phyloP scores from a whole-genome alignment of 176 grass and related monocot genomes.

The Chrysopogon serrulatus region DNA sequence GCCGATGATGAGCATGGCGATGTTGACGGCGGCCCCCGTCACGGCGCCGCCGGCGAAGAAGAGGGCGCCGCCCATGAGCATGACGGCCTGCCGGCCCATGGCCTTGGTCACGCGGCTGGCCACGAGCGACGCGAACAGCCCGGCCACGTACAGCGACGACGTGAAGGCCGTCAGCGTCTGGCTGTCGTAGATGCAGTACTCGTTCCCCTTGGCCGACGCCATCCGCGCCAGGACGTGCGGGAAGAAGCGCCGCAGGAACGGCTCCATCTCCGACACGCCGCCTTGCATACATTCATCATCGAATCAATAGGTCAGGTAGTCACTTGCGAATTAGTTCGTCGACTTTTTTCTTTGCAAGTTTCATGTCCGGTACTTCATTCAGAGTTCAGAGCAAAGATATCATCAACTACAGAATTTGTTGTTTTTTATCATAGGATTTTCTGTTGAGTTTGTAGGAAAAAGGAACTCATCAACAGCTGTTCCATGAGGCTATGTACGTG shows the following conservation, averaged over 20 bases:
- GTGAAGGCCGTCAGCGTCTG: constrained; percentile 76
- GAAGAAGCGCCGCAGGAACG: constrained; percentile 66
- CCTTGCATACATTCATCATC: not conserved
- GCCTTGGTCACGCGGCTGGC: constrained; percentile 59
- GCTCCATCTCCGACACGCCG: constrained; percentile 64
- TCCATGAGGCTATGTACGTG: not conserved
- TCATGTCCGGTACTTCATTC: too few relatives aligned
- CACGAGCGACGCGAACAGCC: constrained; percentile 48
- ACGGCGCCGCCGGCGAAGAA: constrained; percentile 65
- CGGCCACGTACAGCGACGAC: constrained; percentile 77
- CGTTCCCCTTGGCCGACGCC: constrained; percentile 31
- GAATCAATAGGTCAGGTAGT: not conserved
- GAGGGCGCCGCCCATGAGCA: constrained; percentile 65
- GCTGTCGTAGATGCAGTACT: constrained; percentile 78
- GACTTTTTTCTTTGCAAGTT: too few relatives aligned
- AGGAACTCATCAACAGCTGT: not conserved
- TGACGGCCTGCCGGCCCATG: constrained; percentile 54
- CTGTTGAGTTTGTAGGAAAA: too few relatives aligned
- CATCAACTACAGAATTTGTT: too few relatives aligned
- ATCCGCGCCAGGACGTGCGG: constrained; percentile 49
- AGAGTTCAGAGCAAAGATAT: too few relatives aligned
- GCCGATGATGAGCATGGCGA: constrained; percentile 83
- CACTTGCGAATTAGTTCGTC: too few relatives aligned
- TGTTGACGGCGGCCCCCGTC: constrained; percentile 55
- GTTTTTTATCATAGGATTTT: too few relatives aligned